phyloP scores from a whole-genome alignment of 192 early-diverging fungal genomes.

The Paraglomus occultum region DNA sequence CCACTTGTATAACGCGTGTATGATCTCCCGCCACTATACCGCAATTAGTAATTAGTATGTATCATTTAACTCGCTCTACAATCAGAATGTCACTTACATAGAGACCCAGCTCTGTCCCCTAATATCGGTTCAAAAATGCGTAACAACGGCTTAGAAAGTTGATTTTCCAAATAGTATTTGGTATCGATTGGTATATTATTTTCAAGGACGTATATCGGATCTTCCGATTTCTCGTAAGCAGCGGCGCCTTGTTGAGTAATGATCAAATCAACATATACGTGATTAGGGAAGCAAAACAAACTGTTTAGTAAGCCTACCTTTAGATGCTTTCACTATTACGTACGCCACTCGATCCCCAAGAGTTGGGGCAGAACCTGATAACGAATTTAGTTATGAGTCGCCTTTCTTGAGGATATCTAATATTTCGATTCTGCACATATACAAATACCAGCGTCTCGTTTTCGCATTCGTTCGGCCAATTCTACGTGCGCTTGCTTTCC shows the following conservation, averaged over 20 bases:
- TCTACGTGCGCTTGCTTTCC: constrained; percentile 96
- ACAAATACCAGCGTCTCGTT: constrained; percentile 76
- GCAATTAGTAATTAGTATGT: neutral
- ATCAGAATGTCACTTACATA: constrained; percentile 73
- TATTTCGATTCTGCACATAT: constrained; percentile 9
- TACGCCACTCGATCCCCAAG: constrained; percentile 97
- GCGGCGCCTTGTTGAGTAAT: constrained; percentile 53
- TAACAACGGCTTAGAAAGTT: constrained; percentile 88
- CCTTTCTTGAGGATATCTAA: constrained; percentile 6
- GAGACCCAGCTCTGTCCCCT: constrained; percentile 77
- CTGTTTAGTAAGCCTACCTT: no score
- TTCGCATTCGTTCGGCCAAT: constrained; percentile 93
- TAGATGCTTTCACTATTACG: constrained; percentile 88
- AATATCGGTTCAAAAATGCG: constrained; percentile 97
- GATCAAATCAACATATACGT: neutral
- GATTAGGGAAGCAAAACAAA: constrained; percentile 9
- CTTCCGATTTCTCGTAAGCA: constrained; percentile 97
- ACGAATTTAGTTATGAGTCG: neutral
- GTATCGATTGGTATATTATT: constrained; percentile 98
- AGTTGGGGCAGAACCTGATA: constrained; percentile 80
- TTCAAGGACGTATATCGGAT: constrained; percentile 97
- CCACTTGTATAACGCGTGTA: constrained; percentile 77
- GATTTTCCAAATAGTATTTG: constrained; percentile 95
- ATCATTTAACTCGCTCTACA: neutral
- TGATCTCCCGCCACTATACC: constrained; percentile 64